Conservation (phyloP, 129 eudicot genomes). For the Flaveria robusta region DNA sequence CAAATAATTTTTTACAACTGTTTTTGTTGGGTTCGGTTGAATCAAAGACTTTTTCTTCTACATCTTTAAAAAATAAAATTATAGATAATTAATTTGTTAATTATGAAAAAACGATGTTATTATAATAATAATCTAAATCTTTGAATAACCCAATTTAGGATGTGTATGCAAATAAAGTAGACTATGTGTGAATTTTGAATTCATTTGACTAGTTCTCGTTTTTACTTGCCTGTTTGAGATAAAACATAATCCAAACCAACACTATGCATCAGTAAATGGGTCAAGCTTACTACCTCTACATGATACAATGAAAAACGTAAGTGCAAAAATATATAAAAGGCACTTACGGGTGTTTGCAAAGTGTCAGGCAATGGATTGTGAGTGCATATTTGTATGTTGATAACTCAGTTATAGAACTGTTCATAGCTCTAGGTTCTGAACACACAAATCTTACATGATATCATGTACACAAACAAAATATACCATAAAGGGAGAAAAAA, state of each 20-base stretch:
- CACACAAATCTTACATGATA: constrained; percentile 93
- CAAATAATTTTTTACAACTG: no score
- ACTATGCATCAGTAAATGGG: no score
- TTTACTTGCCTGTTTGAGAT: neutral
- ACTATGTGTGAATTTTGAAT: neutral
- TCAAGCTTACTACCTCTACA: neutral
- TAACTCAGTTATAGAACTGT: constrained; percentile 82
- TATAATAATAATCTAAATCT: neutral
- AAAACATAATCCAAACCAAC: no score
- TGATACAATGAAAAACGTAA: neutral
- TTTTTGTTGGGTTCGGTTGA: neutral
- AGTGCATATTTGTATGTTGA: constrained; percentile 96
- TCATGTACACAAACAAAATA: neutral
- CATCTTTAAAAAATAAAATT: no score
- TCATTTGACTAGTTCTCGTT: neutral
- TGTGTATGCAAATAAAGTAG: neutral
- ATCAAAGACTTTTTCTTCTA: no score
- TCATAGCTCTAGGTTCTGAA: constrained; percentile 90
- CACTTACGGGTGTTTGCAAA: constrained; percentile 92
- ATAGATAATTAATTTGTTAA: neutral
- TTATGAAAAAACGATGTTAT: neutral
- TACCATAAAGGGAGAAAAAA: neutral
- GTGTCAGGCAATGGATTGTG: constrained; percentile 81
- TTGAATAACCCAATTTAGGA: neutral
- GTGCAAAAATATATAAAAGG: neutral